These are phyloP conservation scores for Nyctanthes arbortristis DNA, from an alignment of 257 asterid genomes.

Conservation along the genomic window DNA sequence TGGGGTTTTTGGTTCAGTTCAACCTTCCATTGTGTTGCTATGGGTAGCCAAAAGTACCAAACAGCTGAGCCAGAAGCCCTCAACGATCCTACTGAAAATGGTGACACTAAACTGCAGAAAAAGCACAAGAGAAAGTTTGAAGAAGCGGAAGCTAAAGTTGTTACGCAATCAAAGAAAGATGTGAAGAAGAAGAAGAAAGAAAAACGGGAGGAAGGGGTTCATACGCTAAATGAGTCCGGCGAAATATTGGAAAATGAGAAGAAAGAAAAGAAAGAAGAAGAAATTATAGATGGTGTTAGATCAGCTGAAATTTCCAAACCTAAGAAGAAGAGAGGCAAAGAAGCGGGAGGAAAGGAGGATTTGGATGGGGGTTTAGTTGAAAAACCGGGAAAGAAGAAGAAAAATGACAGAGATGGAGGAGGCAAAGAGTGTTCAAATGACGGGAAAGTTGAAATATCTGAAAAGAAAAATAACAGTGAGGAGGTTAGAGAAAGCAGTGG, in stretches of 20 bases:
- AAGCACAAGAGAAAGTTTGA: constrained; percentile 67
- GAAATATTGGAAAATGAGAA: constrained; percentile 30
- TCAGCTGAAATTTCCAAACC: constrained; percentile 30
- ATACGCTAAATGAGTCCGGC: constrained; percentile 19
- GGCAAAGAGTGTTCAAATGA: constrained; percentile 20
- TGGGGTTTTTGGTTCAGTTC: constrained; percentile 40
- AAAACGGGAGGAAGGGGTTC: constrained; percentile 25
- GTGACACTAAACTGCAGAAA: constrained; percentile 45
- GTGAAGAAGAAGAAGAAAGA: constrained; percentile 32
- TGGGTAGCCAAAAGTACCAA: constrained; percentile 42
- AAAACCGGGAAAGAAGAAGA: constrained; percentile 33
- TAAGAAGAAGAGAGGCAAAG: constrained; percentile 33
- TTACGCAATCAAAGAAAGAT: constrained; percentile 38
- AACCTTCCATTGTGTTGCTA: not conserved
- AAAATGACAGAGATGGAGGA: constrained; percentile 20
- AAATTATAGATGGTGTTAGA: constrained; percentile 26
- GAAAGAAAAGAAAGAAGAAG: constrained; percentile 30
- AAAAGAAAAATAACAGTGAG: constrained; percentile 25
- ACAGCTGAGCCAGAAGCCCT: constrained; percentile 31
- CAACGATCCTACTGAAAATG: constrained; percentile 29
- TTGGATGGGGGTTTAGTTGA: constrained; percentile 28
- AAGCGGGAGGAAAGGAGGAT: not conserved
- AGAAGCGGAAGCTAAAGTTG: constrained; percentile 42
- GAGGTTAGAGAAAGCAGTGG: constrained; percentile 56
- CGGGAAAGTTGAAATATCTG: constrained; percentile 17